Evolutionary conservation across 768 basidiomycete genomes (phyloP).

Genomic region (Suillus cothurnatus): DNA sequence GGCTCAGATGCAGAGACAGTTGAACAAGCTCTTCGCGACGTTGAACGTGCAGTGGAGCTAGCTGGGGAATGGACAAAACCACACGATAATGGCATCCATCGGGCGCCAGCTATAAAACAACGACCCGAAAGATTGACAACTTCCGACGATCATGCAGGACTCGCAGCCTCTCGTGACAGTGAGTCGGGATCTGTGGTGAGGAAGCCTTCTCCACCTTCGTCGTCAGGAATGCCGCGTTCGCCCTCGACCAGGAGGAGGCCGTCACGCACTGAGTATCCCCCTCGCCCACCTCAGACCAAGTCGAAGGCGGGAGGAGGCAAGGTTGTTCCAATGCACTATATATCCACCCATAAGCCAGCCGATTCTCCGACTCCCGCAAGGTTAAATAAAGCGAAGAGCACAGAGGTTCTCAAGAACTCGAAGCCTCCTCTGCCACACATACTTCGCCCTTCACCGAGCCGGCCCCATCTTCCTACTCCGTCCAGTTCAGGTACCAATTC

Average conservation of each 20-base stretch:
- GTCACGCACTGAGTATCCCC: slow-evolving; percentile 25
- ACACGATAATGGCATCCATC: background rate
- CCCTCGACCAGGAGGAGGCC: slow-evolving; percentile 22
- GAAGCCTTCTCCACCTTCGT: slow-evolving; percentile 15
- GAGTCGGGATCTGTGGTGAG: slow-evolving; percentile 17
- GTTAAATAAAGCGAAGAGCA: slow-evolving; percentile 31
- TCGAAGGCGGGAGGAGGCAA: slow-evolving; percentile 26
- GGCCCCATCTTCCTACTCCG: slow-evolving; percentile 26
- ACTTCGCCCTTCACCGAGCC: slow-evolving; percentile 34
- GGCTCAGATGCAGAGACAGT: slow-evolving; percentile 29
- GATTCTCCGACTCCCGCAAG: slow-evolving; percentile 36
- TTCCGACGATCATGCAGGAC: slow-evolving; percentile 23
- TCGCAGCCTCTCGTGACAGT: slow-evolving; percentile 17
- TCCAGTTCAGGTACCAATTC: slow-evolving; percentile 19
- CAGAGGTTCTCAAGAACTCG: slow-evolving; percentile 29
- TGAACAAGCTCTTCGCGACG: slow-evolving; percentile 26
- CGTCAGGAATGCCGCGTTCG: slow-evolving; percentile 13
- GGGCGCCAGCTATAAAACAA: background rate
- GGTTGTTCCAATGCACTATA: slow-evolving; percentile 23
- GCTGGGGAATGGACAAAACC: slow-evolving; percentile 20
- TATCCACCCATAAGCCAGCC: slow-evolving; percentile 31
- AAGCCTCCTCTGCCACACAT: slow-evolving; percentile 16
- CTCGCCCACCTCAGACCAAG: slow-evolving; percentile 21
- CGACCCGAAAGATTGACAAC: slow-evolving; percentile 11
- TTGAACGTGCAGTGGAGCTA: slow-evolving; percentile 23